A percentile compares a stretch with the other conserved stretches of the same genome.
These are phyloP conservation scores for Solanum tarijense DNA, from an alignment of 257 asterid genomes.

Conservation along the genomic window DNA sequence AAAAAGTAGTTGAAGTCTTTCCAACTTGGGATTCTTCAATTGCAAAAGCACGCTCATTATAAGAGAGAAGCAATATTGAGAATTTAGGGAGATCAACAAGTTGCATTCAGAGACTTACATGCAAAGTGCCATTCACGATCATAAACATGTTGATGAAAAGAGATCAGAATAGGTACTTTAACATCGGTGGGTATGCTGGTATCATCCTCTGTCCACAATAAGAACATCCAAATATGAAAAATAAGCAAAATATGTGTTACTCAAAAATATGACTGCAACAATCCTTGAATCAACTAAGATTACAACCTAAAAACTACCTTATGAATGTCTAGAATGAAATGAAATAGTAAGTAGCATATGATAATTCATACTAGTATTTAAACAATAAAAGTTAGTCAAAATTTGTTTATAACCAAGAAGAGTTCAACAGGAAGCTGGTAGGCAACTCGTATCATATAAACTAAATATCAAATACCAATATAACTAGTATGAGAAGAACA, in stretches of 20 bases:
- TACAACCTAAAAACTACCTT: not conserved
- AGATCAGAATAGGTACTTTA: constrained; percentile 78
- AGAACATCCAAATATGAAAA: constrained; percentile 1
- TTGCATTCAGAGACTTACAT: constrained; percentile 47
- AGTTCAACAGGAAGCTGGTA: not conserved
- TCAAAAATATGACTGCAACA: not conserved
- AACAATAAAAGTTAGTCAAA: not conserved
- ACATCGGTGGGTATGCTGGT: constrained; percentile 77
- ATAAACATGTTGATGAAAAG: constrained; percentile 73
- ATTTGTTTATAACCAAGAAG: not conserved
- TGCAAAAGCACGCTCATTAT: not conserved
- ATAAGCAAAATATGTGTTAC: not conserved
- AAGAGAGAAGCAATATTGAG: not conserved
- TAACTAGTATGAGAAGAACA: not conserved
- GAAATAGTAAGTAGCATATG: not conserved
- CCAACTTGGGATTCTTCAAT: not conserved
- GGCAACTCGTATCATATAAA: not conserved
- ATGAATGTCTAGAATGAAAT: not conserved
- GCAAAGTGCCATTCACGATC: constrained; percentile 87
- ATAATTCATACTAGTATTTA: not conserved
- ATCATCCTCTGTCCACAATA: constrained; percentile 80
- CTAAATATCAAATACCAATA: not conserved
- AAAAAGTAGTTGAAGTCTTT: not conserved
- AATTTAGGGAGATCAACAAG: not conserved
- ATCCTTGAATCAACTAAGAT: not conserved